Conservation (phyloP, 2,329 filamentous ascomycete genomes). For the Whalleya microplaca region DNA sequence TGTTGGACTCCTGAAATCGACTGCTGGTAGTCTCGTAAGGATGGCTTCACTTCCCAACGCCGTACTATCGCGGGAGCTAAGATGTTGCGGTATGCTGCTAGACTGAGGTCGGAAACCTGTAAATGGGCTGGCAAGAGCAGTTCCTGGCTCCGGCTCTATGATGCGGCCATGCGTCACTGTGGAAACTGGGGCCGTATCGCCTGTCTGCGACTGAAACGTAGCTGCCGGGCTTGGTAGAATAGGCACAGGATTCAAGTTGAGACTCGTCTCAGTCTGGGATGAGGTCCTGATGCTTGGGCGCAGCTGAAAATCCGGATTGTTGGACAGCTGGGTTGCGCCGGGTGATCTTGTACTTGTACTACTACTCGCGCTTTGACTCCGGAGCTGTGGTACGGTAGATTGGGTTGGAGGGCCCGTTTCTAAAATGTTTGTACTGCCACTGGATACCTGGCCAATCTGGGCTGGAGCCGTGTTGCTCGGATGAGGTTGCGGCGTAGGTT, state of each 20-base stretch:
- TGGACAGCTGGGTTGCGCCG: neutral
- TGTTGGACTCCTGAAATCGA: neutral
- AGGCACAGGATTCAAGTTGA: neutral
- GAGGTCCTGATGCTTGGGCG: neutral
- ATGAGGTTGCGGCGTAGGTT: slow-evolving; percentile 7
- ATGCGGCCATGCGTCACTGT: neutral
- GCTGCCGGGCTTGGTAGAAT: neutral
- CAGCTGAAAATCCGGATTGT: neutral
- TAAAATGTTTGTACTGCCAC: neutral
- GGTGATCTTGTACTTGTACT: neutral
- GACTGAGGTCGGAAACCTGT: neutral
- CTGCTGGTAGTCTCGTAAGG: neutral
- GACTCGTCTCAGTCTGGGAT: neutral
- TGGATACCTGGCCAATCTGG: neutral
- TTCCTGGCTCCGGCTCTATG: neutral
- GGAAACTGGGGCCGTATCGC: neutral
- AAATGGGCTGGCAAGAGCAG: neutral
- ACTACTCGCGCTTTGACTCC: neutral
- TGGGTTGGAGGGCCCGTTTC: neutral
- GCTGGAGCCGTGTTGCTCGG: neutral
- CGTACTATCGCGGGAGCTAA: neutral
- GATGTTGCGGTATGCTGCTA: neutral
- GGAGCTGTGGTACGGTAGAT: neutral
- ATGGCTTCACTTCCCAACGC: neutral
- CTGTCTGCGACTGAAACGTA: neutral